Conservation (phyloP, 2,329 filamentous ascomycete genomes). For the Amauroascus niger region DNA sequence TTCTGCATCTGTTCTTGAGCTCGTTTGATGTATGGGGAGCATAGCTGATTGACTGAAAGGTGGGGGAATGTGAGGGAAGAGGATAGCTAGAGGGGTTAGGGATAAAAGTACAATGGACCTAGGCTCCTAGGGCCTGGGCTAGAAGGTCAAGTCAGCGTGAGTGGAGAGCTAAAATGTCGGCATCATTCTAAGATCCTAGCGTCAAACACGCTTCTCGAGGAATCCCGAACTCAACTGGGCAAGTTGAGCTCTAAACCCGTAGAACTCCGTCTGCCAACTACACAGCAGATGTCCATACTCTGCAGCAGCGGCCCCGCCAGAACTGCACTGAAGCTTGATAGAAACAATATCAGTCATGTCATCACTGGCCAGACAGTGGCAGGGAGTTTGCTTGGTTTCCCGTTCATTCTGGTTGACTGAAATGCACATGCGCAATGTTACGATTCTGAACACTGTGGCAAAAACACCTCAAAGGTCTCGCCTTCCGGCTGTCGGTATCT, state of each 20-base stretch:
- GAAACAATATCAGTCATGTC: neutral
- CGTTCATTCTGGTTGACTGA: neutral
- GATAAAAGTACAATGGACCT: neutral
- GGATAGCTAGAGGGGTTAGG: neutral
- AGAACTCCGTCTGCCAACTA: too few relatives aligned
- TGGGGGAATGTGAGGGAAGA: neutral
- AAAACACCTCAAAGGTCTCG: neutral
- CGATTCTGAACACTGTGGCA: neutral
- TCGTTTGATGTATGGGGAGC: neutral
- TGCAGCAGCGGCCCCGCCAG: neutral
- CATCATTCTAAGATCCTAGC: neutral
- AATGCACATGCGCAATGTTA: neutral
- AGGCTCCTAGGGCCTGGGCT: neutral
- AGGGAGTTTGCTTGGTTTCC: neutral
- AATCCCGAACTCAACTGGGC: neutral
- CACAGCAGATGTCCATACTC: neutral
- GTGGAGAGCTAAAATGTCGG: neutral
- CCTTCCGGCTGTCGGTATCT: conserved; percentile 3
- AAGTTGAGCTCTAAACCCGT: too few relatives aligned
- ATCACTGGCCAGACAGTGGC: neutral
- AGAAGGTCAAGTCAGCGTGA: neutral
- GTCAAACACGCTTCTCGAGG: neutral
- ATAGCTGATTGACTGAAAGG: neutral
- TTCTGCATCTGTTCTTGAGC: neutral
- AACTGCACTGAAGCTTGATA: neutral